Conservation (phyloP, 2,329 filamentous ascomycete species). For the Dichotomopilus funicola region DNA sequence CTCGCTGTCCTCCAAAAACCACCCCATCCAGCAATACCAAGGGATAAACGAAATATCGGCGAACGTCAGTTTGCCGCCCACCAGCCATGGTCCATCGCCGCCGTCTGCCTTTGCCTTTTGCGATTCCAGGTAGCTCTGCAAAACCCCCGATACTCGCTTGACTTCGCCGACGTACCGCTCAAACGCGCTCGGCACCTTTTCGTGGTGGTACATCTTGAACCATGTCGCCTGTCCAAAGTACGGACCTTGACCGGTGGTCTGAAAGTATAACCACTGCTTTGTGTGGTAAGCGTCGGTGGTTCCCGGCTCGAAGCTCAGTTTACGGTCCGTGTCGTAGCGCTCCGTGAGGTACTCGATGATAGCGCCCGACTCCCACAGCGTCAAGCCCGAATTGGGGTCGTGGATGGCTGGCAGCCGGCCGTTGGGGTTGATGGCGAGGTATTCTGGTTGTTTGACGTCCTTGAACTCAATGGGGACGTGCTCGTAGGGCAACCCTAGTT, state of each 20-base stretch:
- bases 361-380: constrained; percentile 44
- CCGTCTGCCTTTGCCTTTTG: constrained; percentile 6
- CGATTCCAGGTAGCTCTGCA: constrained; percentile 14
- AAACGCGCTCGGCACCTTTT: constrained; percentile 20
- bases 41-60: constrained; percentile 22
- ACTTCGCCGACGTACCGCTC: constrained; percentile 24
- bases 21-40: constrained; percentile 11
- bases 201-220: constrained; percentile 24
- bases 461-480: constrained; percentile 16
- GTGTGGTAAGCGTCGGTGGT: constrained; percentile 30
- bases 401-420: constrained; percentile 30
- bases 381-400: constrained; percentile 37
- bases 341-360: constrained; percentile 44
- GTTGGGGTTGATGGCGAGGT: constrained; percentile 30
- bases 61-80: constrained; percentile 22
- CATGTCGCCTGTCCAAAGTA: constrained; percentile 34
- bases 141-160: constrained; percentile 22
- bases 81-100: constrained; percentile 19
- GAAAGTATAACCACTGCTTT: constrained; percentile 40
- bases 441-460: constrained; percentile 29
- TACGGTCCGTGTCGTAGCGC: constrained; percentile 37
- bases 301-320: constrained; percentile 31
- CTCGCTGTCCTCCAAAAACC: neutral
- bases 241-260: constrained; percentile 37
- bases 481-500: constrained; percentile 28